Percentiles rank a stretch among this genome's conserved stretches.
These are phyloP conservation scores for Trichopus zeylanicus DNA, from an alignment of 116 monocot genomes.

Conservation along the genomic window DNA sequence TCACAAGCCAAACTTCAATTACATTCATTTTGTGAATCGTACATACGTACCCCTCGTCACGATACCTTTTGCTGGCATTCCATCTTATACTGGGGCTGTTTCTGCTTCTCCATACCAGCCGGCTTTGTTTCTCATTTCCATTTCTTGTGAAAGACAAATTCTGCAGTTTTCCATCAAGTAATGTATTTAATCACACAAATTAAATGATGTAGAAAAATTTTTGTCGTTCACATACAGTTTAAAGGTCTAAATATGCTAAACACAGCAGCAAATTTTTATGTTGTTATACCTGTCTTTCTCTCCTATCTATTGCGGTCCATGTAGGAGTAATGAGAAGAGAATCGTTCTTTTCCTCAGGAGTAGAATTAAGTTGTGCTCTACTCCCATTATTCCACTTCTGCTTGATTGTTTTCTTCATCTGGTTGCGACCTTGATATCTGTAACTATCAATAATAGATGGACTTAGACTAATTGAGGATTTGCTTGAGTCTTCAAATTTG, in stretches of 20 bases:
- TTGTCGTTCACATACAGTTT: not conserved
- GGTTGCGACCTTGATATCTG: slow-evolving; percentile 48
- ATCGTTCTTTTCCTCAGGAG: slow-evolving; percentile 22
- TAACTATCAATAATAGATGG: slow-evolving; percentile 73
- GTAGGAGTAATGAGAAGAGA: slow-evolving; percentile 35
- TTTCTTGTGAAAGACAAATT: slow-evolving; percentile 63
- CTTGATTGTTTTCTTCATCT: slow-evolving; percentile 13
- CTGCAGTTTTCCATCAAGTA: slow-evolving; percentile 35
- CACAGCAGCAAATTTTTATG: too few relatives aligned
- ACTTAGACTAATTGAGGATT: slow-evolving; percentile 34
- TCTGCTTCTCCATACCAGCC: slow-evolving; percentile 78
- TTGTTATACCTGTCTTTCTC: slow-evolving; percentile 79
- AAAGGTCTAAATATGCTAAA: not conserved
- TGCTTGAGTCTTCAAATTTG: slow-evolving; percentile 28
- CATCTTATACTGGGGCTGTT: slow-evolving; percentile 33
- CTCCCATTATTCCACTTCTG: slow-evolving; percentile 20
- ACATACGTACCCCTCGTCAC: slow-evolving; percentile 28
- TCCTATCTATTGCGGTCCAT: slow-evolving; percentile 94
- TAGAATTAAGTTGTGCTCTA: slow-evolving; percentile 12
- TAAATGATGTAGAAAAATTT: slow-evolving; percentile 3
- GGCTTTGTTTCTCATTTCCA: slow-evolving; percentile 89
- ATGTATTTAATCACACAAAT: slow-evolving; percentile 6
- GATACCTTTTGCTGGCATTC: slow-evolving; percentile 32
- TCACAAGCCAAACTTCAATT: not conserved
- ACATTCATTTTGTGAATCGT: slow-evolving; percentile 1